Base-by-base conservation (phyloP, 2,329 filamentous ascomycete genomes). In the Cladobotryum mycophilum region DNA sequence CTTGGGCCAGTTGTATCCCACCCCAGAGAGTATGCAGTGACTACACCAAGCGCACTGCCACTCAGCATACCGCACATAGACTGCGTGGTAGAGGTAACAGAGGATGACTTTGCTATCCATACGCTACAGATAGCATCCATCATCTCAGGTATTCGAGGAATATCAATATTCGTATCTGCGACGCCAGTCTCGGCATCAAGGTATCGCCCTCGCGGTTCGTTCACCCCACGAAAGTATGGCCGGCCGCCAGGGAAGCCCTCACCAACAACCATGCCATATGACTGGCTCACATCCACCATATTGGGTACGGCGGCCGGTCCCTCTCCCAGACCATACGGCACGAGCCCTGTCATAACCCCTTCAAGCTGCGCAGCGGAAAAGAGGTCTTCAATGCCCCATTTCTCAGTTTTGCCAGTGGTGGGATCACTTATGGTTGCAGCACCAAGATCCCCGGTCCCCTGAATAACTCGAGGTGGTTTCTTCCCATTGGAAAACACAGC, bases 221-320 rank as follows among this genome's bases (percentile, higher is more conserved):
- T 82, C 2, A 78, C 76, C 9, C 82, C 81, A 34, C 89, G 85
- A 61, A 86, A 95, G 64, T 91, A 93, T 41, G 82, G 79, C 50
- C 85, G 83, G 3, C 92, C 91, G 45, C 88, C 88, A 0, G 90
- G 90, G 50, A 86, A 89, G 2, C 89, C 91, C 71, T 96, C 89
- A 3, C 90, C 92, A 48, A 88, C 85, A 7, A 95, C 72, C 70
- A 92, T 81, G 8, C 92, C 92, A 63, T 88, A 91, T 8, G 81
- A 80, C 60, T 92, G 88, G 62, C 90, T 96, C 35, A 96, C 81
- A 64, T 96, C 91, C 86, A 96, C 91, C 35, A 87, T 80, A 61
- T 96, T 96, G 1, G 88, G 88, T 20, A 84, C 73, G 14, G 86
- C 89, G 9, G 89, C 83, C 47, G 89, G 84, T 5, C 89, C 90